Base-by-base conservation (phyloP, 192 early-diverging fungal species). In the Dimargaris xerosporica region DNA sequence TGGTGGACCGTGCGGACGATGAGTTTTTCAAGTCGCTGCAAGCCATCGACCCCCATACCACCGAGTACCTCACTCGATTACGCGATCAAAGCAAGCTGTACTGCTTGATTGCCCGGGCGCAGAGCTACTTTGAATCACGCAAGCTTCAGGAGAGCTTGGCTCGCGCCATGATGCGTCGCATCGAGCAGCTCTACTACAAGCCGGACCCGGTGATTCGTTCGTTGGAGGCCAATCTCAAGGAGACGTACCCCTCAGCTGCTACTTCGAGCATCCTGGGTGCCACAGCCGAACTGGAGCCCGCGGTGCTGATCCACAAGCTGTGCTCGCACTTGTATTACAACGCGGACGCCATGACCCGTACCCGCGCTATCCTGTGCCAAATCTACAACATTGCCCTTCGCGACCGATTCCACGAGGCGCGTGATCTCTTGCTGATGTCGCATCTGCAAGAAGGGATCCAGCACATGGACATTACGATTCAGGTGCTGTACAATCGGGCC, bases 141-240 rank as follows among this genome's bases (percentile, higher is more conserved):
- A 65, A 74, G 46, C 66, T 81, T 67, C 73, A 69, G 41, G 84
- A 84, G 19, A 78, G 74, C 51, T 69, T 86, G 54, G 84, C 86
- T 68, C 82, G 83, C 59, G 83, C 85, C 12, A 75, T 91, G 45
- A 81, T 94, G 77, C 81, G 92, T 67, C 79, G 93, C 44, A 75
- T 99, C 58, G 91, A 96, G 73, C 94, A 96, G 69, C 71, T 99
- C 64, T 96, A 99, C 82, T 96, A 91, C 82, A 96, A 92, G 84
- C 91, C 96, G 47, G 93, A 95, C 68, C 73, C 81, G 62, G 90
- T 99, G 67, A 82, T 90, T 61, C 73, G 82, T 54, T 81, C 82
- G 61, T 71, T 90, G 46, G 89, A 92, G 73, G 62, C 55, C 21
- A 65, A 70, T 15, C 64, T 80, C 23, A 68, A 70, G 44, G 71